Percentiles rank a stretch among this genome's conserved stretches.
Conservation (phyloP, 345 rosid genomes). For the Dovyalis caffra region DNA sequence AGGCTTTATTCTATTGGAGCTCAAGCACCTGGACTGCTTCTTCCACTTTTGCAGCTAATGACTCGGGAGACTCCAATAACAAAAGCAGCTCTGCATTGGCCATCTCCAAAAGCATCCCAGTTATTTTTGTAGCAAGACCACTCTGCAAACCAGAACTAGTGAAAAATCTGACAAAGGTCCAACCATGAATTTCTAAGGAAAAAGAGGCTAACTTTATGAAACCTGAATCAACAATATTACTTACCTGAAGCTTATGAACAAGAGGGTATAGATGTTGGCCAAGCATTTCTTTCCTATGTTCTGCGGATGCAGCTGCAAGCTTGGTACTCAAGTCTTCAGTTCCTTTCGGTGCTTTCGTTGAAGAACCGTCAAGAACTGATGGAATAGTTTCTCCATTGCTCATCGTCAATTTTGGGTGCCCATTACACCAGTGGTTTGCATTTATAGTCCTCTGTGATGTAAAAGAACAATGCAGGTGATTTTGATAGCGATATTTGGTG, state of each 20-base stretch:
- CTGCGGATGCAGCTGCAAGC: constrained; percentile 58
- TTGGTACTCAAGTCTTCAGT: constrained; percentile 50
- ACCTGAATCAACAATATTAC: no score
- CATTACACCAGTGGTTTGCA: no score
- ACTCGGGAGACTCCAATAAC: constrained; percentile 60
- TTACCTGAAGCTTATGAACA: constrained; percentile 60
- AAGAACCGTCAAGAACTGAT: constrained; percentile 28
- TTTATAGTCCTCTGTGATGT: no score
- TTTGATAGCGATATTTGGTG: no score
- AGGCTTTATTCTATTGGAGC: constrained; percentile 45
- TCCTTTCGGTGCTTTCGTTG: constrained; percentile 33
- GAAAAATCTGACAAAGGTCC: no score
- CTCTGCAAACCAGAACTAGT: constrained; percentile 44
- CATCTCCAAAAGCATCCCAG: constrained; percentile 83
- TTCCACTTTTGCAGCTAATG: constrained; percentile 53
- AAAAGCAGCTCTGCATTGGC: constrained; percentile 62
- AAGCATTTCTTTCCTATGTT: constrained; percentile 56
- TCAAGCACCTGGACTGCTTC: constrained; percentile 71
- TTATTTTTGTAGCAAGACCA: constrained; percentile 65
- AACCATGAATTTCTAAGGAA: no score
- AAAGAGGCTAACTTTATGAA: no score
- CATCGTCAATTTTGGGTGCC: constrained; percentile 21
- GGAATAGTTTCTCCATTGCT: constrained; percentile 37
- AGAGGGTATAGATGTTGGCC: constrained; percentile 69
- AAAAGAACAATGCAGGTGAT: no score